Base-by-base conservation (phyloP, 331 rosid genomes). In the Quercus lobata region DNA sequence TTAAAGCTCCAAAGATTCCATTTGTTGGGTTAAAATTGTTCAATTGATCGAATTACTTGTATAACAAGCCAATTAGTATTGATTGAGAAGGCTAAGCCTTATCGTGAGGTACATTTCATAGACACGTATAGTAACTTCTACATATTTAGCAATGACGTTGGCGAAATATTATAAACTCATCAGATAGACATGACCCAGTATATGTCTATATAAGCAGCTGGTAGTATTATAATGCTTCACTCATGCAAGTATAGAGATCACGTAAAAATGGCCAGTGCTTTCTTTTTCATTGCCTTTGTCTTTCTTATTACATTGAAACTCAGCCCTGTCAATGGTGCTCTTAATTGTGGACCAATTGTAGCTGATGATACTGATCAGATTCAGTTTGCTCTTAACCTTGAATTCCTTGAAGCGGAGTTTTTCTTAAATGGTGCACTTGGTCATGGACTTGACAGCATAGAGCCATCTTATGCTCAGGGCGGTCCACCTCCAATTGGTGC, bases 401-500 rank as follows among this genome's bases (percentile, higher is more conserved):
- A 82, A 41, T 72, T 54, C 63, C 14, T 77, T 10, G 79, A 72
- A 55, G 46, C 82, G 3, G 85, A 82, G 71, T 72, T 54, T 10
- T 76, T 62, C 29, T 53, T 72, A 5, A 0, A 9, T 44, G 76
- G 73, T 6, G 81, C 81, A 24, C 27, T 72, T 21, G 85, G 85
- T 5, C 10, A 21, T 54, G 82, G 81, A 4, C 75, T 82, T 6
- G 79, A 82, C 49, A 19, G 25, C 27, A n/a, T 58, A 16, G 52
- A 16, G 18, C 76, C 80, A 16, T 18, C 16, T 21, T n/a, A n/a
- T 16, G 57, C 77, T 9, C 0, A 15, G 8, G 80, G 73, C 1
- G 84, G 80, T 49, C 84, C 77, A 0, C 73, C 72, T 34, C 84
- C 84, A 0, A 16, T 70, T 46, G 84, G 80, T 1, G 80, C 58